Evolutionary conservation across 2,329 filamentous ascomycete species (phyloP), one percentile per base, ranked within the genome.

Genomic region (Nothophoma quercina): DNA sequence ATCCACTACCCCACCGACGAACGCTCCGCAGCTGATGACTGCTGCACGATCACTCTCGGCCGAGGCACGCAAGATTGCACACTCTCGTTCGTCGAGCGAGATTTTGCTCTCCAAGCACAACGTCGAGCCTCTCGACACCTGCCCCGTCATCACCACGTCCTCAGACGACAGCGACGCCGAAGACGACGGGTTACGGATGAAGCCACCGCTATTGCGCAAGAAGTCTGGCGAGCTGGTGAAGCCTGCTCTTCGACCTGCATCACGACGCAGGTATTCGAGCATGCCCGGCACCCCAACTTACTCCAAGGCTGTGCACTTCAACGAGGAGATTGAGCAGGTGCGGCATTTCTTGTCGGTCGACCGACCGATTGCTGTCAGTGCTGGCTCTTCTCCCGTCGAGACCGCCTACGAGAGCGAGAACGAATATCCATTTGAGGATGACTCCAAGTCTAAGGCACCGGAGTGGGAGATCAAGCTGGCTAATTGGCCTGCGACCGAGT

Each of bases 251-350:
- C 87, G 95, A 42, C 86, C 88, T 30, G 81, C 90, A 10, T 90
- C 89, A n/a, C 84, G 85, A 60, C 84, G 91, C 60, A 85, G 95
- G 51, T 93, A 93, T 1, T 96, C 91, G 3, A 98, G 93, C 78
- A 96, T 98, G 91, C 95, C 95, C 7, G 95, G 95, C 47, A 99
- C 95, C 0, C 95, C 95, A 0, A 95, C 93, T 7, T 98, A 93
- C 71, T 89, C 89, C 63, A 99, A 99, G 75, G 92, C 90, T 10
- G 95, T 99, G n/a, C 95, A 99, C 76, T 99, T 99, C 71, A 95
- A 98, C 76, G 91, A 93, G 21, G 91, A 96, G 69, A 85, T 98
- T 30, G 95, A 98, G 77, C 93, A 98, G 65, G 93, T 98, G 30
- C 86, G 95, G 25, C 95, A 98, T 72, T 99, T 99, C 74, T 80